phyloP scores from a whole-genome alignment of 2,329 filamentous ascomycete genomes.

The Beauveria scarabaeidicola region DNA sequence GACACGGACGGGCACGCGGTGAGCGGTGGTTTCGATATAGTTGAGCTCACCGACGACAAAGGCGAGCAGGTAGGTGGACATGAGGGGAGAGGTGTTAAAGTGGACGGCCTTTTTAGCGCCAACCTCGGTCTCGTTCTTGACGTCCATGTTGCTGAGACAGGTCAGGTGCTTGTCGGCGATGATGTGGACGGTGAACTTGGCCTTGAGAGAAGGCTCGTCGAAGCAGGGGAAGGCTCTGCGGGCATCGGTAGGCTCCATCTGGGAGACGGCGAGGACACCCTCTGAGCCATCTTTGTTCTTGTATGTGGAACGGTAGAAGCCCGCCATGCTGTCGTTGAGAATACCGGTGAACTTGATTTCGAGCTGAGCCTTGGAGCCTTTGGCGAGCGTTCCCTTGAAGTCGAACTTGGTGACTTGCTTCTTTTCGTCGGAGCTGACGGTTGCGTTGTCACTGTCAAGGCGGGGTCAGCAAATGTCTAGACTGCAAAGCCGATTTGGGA shows the following conservation, averaged over 20 bases:
- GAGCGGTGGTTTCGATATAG: constrained; percentile 83
- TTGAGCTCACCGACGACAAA: constrained; percentile 93
- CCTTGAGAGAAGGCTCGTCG: constrained; percentile 90
- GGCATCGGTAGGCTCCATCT: constrained; percentile 96
- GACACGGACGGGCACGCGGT: constrained; percentile 87
- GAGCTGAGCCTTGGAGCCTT: constrained; percentile 65
- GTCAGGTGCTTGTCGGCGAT: constrained; percentile 85
- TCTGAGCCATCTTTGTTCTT: constrained; percentile 71
- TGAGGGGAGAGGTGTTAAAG: constrained; percentile 84
- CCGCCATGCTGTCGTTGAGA: constrained; percentile 92
- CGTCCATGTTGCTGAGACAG: constrained; percentile 95
- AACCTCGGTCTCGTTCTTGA: constrained; percentile 68
- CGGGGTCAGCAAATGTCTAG: background rate
- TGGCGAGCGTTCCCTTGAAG: constrained; percentile 63
- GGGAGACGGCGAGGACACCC: constrained; percentile 78
- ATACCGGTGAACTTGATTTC: constrained; percentile 59
- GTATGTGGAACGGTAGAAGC: constrained; percentile 94
- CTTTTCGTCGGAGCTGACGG: constrained; percentile 65
- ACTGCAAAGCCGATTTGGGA: constrained; percentile 13
- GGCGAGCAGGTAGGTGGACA: constrained; percentile 93
- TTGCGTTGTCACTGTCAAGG: constrained; percentile 31
- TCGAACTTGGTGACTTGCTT: constrained; percentile 75
- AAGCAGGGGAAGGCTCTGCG: constrained; percentile 92
- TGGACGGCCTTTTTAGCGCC: constrained; percentile 71
- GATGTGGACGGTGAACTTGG: constrained; percentile 83